Percentiles rank a stretch among this genome's conserved stretches.
phyloP scores from a whole-genome alignment of 805 yeast species.

The Clavispora carvajalis region DNA sequence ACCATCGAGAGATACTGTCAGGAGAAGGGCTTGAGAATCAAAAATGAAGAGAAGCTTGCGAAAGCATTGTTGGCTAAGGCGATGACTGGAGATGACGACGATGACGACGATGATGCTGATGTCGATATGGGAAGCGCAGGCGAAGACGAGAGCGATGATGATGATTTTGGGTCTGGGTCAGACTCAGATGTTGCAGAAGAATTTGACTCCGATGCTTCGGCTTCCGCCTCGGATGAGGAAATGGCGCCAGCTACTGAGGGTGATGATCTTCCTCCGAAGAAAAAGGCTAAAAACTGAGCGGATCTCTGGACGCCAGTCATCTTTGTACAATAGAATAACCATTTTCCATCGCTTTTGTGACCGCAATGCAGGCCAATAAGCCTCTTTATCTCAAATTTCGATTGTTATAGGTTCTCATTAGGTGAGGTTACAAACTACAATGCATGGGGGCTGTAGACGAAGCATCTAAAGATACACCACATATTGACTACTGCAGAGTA shows the following conservation, averaged over 20 bases:
- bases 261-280: constrained; percentile 29
- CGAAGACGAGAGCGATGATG: constrained; percentile 75
- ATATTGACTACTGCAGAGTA: no score
- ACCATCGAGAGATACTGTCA: constrained; percentile 69
- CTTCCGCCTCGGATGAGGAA: constrained; percentile 23
- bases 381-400: no score
- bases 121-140: constrained; percentile 69
- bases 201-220: constrained; percentile 62
- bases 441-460: not conserved
- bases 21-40: constrained; percentile 72
- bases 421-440: not conserved
- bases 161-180: constrained; percentile 65
- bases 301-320: not conserved
- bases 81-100: constrained; percentile 53
- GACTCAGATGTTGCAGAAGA: constrained; percentile 81
- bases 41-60: constrained; percentile 86
- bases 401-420: not conserved
- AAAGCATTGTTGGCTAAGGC: constrained; percentile 77
- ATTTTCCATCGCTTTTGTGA: not conserved
- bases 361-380: not conserved
- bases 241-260: constrained; percentile 14
- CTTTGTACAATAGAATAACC: not conserved
- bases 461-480: no score
- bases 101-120: constrained; percentile 45
- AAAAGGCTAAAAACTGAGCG: constrained; percentile 20